phyloP scores from a whole-genome alignment of 202 grass and related monocot genomes.

The Elaeis oleifera region DNA sequence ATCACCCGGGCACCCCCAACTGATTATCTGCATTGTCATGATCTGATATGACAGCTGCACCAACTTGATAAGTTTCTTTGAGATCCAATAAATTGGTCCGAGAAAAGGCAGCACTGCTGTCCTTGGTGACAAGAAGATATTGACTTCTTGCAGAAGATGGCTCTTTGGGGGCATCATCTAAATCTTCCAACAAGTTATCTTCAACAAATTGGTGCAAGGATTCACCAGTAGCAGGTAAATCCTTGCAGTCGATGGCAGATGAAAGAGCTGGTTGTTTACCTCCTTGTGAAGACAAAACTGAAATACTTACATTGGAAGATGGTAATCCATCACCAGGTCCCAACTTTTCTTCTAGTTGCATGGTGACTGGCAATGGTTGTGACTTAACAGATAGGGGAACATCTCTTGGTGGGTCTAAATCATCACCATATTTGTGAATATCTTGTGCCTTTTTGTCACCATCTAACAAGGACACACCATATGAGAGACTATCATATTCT shows the following conservation, averaged over 20 bases:
- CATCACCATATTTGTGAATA: neutral
- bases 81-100: neutral
- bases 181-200: neutral
- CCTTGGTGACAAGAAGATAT: constrained; percentile 1
- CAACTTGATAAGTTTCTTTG: constrained; percentile 15
- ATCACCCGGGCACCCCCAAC: constrained; percentile 8
- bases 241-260: neutral
- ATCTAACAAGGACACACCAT: neutral
- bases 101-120: constrained; percentile 3
- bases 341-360: neutral
- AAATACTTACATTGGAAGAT: constrained; percentile 5
- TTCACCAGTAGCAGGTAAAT: neutral
- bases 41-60: constrained; percentile 7
- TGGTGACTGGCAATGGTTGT: neutral
- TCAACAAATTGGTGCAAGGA: constrained; percentile 3
- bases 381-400: neutral
- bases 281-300: neutral
- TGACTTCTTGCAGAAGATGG: constrained; percentile 6
- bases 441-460: neutral
- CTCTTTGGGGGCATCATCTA: constrained; percentile 9
- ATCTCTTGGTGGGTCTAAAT: neutral
- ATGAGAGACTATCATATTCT: neutral
- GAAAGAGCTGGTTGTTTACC: neutral
- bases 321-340: neutral
- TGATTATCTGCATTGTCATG: constrained; percentile 18